These are phyloP conservation scores for Aspergillus intermedius DNA, from an alignment of 2,329 filamentous ascomycete species.

Conservation along the genomic window DNA sequence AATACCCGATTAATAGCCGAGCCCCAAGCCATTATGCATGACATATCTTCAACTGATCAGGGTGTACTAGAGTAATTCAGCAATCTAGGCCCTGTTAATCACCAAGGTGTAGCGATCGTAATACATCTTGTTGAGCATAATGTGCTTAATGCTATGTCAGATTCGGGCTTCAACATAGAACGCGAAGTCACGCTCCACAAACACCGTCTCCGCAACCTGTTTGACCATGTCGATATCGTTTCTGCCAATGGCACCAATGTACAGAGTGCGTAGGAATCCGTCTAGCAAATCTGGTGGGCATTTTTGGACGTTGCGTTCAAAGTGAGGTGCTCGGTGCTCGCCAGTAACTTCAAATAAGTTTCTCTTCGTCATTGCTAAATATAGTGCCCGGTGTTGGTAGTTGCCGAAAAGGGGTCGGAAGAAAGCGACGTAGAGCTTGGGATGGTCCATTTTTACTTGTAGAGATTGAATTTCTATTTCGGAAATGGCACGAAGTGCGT, in stretches of 20 bases:
- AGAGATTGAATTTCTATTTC: not conserved
- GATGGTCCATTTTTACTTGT: not conserved
- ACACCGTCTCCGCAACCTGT: slow-evolving; percentile 4
- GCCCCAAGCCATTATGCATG: too few relatives aligned
- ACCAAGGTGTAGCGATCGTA: not conserved
- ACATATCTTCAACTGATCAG: too few relatives aligned
- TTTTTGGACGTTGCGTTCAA: slow-evolving; percentile 6
- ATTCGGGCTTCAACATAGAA: too few relatives aligned
- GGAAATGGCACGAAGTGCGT: too few relatives aligned
- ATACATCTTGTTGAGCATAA: too few relatives aligned
- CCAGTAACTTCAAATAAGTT: slow-evolving; percentile 18
- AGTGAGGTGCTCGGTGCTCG: slow-evolving; percentile 14
- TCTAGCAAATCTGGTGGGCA: slow-evolving; percentile 7
- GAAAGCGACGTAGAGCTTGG: not conserved
- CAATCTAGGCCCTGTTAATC: too few relatives aligned
- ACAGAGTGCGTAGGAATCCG: slow-evolving; percentile 7
- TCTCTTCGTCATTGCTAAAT: slow-evolving; percentile 8
- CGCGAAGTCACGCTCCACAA: slow-evolving; percentile 2
- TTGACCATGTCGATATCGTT: slow-evolving; percentile 8
- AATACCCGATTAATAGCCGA: too few relatives aligned
- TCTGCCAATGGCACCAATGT: slow-evolving; percentile 7
- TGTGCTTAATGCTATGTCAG: too few relatives aligned
- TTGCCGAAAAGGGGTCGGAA: slow-evolving; percentile 14
- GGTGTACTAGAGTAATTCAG: too few relatives aligned
- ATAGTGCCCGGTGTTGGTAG: slow-evolving; percentile 17